Conservation (phyloP, 2,329 filamentous ascomycete species). For the Xylariales sp. region DNA sequence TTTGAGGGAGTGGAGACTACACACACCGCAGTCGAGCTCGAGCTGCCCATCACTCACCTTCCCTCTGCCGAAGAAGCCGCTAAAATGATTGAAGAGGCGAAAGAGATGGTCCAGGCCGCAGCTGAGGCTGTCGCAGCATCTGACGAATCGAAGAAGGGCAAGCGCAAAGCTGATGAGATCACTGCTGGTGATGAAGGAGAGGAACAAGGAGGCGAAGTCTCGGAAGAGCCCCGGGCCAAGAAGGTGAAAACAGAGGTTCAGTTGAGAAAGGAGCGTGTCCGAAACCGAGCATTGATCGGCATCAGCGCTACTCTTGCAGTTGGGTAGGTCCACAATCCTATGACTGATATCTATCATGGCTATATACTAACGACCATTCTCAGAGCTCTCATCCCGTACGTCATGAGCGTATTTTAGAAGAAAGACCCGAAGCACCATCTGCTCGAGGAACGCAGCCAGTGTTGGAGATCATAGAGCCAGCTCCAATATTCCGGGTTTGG, state of each 20-base stretch:
- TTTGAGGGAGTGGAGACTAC: constrained; percentile 61
- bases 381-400: constrained; percentile 44
- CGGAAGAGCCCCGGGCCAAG: constrained; percentile 58
- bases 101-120: constrained; percentile 74
- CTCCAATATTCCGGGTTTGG: not conserved
- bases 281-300: constrained; percentile 79
- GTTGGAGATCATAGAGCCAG: not conserved
- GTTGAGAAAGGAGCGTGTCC: constrained; percentile 78
- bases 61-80: constrained; percentile 73
- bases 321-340: constrained; percentile 68
- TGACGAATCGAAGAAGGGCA: constrained; percentile 47
- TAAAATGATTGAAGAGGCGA: constrained; percentile 80
- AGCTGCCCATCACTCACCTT: constrained; percentile 66
- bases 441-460: no score
- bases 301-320: constrained; percentile 82
- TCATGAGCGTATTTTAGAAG: constrained; percentile 45
- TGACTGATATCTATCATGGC: no score
- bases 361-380: constrained; percentile 1
- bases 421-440: no score
- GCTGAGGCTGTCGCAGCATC: constrained; percentile 32
- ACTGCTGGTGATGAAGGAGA: constrained; percentile 58
- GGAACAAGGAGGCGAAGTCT: constrained; percentile 29
- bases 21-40: constrained; percentile 69
- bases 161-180: constrained; percentile 72
- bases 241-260: constrained; percentile 77